Evolutionary conservation across 495 filamentous ascomycete genomes (phyloP), one percentile per base, ranked within the genome.

Genomic region (Cairneyella variabilis): DNA sequence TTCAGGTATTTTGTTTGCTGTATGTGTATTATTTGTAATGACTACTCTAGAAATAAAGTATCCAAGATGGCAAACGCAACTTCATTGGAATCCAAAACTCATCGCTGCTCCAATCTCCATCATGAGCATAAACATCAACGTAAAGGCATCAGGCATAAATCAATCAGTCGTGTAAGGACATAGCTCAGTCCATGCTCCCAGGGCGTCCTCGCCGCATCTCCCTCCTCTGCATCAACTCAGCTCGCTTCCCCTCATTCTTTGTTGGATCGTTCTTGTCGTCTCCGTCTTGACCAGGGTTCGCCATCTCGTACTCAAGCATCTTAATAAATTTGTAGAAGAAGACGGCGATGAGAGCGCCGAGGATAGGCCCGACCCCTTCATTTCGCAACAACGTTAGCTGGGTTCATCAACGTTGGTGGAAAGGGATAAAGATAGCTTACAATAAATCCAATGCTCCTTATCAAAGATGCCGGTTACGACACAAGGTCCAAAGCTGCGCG

Each of bases 221-320:
- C 8, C 52, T 22, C 17, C 43, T 38, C 37, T 54, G 22, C 30
- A 53, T 49, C 12, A 59, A n/a, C 30, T 55, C 54, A 7, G 25
- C 44, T 32, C 37, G 39, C 45, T 57, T 61, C 30, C 53, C 32
- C 43, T 46, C 41, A 17, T 53, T 58, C 37, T 53, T 42, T 14
- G 53, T 60, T 12, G 58, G 58, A 53, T 60, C 58, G 45, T 60
- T 60, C 22, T 41, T 14, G 22, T 46, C 40, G 50, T 57, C 51
- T 10, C 54, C 59, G 53, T 91, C 88, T 66, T 88, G 85, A 1
- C 82, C 86, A 2, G 86, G 86, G 56, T 91, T 92, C 39, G 83
- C 86, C 22, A 79, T 80, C 65, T 91, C 83, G 62, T 90, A 91
- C 58, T 84, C 79, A 37, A 86, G 74, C 9, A 72, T 60, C 64